Percentiles rank a stretch among this genome's conserved stretches.
phyloP scores from a whole-genome alignment of 768 basidiomycete genomes.

The Collybia nuda region DNA sequence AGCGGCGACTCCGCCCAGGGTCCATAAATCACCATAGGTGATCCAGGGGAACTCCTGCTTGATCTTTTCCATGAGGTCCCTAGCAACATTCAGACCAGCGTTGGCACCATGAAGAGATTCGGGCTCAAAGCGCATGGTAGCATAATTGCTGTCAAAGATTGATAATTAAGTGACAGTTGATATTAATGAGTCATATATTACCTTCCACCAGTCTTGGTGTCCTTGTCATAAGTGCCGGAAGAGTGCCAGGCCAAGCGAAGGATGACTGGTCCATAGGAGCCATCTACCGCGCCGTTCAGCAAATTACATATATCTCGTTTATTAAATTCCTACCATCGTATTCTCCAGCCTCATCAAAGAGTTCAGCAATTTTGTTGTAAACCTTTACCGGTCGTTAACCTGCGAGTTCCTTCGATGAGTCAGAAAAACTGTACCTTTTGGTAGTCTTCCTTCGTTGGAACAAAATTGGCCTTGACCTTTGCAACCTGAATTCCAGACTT shows the following conservation, averaged over 20 bases:
- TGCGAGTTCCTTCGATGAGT: neutral
- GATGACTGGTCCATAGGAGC: conserved; percentile 84
- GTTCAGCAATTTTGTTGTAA: conserved; percentile 84
- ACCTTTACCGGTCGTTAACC: conserved; percentile 46
- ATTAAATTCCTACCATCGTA: conserved; percentile 72
- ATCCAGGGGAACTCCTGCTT: conserved; percentile 93
- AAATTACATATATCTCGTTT: conserved; percentile 1
- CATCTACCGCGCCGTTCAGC: conserved; percentile 48
- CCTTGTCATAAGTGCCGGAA: conserved; percentile 92
- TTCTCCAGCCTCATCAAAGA: conserved; percentile 70
- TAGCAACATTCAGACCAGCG: conserved; percentile 78
- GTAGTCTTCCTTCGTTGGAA: conserved; percentile 82
- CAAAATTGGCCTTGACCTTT: conserved; percentile 68
- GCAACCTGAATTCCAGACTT: conserved; percentile 63
- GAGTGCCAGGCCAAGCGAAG: conserved; percentile 93
- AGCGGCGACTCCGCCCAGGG: conserved; percentile 89
- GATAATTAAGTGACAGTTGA: conserved; percentile 2
- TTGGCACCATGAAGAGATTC: conserved; percentile 86
- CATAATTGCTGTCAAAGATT: conserved; percentile 71
- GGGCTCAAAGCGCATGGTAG: conserved; percentile 96
- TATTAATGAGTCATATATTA: conserved; percentile 16
- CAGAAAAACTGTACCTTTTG: conserved; percentile 59
- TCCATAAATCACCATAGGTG: conserved; percentile 96
- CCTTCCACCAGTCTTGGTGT: conserved; percentile 78
- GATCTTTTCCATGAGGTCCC: conserved; percentile 79